Percentiles rank a stretch among this genome's conserved stretches.
Evolutionary conservation across 371 early-diverging fungal species (phyloP).

Genomic region (Syncephalis plumigaleata): DNA sequence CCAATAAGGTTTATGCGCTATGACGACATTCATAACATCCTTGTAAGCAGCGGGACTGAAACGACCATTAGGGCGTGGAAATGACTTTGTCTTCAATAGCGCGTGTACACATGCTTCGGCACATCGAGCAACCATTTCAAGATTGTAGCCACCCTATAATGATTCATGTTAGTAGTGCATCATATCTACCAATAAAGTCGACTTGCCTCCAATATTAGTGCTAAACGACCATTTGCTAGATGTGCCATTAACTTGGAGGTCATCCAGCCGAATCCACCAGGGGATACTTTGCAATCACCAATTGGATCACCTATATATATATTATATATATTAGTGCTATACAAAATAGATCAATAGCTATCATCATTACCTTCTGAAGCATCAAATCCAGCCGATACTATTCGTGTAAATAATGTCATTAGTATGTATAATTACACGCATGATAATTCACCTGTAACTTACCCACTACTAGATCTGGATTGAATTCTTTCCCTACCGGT

Average conservation of each 20-base stretch:
- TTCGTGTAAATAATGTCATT: background rate
- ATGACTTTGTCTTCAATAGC: slow-evolving; percentile 16
- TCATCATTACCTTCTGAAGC: slow-evolving; percentile 36
- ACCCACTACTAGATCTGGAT: slow-evolving; percentile 67
- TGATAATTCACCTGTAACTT: slow-evolving; percentile 4
- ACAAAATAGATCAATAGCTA: background rate
- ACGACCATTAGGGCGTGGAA: too few relatives aligned
- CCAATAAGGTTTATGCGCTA: too few relatives aligned
- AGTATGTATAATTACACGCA: background rate
- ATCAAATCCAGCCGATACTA: slow-evolving; percentile 83
- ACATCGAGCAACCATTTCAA: slow-evolving; percentile 52
- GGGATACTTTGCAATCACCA: slow-evolving; percentile 69
- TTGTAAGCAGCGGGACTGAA: too few relatives aligned
- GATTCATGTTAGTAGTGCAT: background rate
- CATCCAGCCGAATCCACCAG: slow-evolving; percentile 73
- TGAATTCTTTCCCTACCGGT: slow-evolving; percentile 68
- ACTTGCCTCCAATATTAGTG: slow-evolving; percentile 48
- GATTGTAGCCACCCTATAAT: slow-evolving; percentile 61
- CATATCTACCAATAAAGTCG: background rate
- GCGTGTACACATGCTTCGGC: slow-evolving; percentile 57
- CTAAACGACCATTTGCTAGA: slow-evolving; percentile 52
- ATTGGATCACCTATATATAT: slow-evolving; percentile 45
- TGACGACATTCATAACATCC: too few relatives aligned
- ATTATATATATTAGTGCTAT: too few relatives aligned
- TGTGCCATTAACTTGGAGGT: slow-evolving; percentile 45